Evolutionary conservation across 306 rosid genomes (phyloP).

Genomic region (Trifolium dubium): DNA sequence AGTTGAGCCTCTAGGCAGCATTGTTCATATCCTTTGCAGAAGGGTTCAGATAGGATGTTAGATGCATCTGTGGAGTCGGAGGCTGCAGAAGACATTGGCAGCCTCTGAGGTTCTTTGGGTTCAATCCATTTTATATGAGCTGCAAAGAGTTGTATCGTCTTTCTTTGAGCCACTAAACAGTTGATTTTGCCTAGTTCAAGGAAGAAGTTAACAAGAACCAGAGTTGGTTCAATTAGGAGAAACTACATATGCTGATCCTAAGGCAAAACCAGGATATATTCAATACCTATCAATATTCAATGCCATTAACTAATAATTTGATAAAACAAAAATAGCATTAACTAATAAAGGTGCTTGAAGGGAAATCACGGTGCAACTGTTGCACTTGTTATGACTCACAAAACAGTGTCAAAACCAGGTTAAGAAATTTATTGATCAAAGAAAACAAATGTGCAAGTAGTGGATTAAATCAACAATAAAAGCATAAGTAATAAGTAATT

Average conservation of each 20-base stretch:
- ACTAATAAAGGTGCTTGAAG: not conserved
- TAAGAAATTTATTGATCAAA: not conserved
- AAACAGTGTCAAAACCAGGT: conserved; percentile 15
- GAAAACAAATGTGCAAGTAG: not conserved
- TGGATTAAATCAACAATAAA: conserved; percentile 16
- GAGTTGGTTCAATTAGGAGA: not conserved
- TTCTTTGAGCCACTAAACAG: not conserved
- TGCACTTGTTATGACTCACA: not conserved
- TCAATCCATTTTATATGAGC: not conserved
- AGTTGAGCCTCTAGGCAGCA: not conserved
- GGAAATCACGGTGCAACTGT: not conserved
- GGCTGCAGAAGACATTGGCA: not conserved
- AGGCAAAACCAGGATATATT: conserved; percentile 3
- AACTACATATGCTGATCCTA: not conserved
- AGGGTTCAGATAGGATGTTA: not conserved
- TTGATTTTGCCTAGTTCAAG: conserved; percentile 1
- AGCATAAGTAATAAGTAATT: not conserved
- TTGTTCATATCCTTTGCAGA: not conserved
- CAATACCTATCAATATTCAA: not conserved
- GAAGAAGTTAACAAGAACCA: not conserved
- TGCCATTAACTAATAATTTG: not conserved
- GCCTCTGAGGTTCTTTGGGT: not conserved
- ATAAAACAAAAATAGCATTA: not conserved
- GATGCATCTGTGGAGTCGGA: not conserved
- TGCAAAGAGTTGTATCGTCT: not conserved